Evolutionary conservation across 495 filamentous ascomycete species (phyloP).

Genomic region (Hyaloscypha bicolor): DNA sequence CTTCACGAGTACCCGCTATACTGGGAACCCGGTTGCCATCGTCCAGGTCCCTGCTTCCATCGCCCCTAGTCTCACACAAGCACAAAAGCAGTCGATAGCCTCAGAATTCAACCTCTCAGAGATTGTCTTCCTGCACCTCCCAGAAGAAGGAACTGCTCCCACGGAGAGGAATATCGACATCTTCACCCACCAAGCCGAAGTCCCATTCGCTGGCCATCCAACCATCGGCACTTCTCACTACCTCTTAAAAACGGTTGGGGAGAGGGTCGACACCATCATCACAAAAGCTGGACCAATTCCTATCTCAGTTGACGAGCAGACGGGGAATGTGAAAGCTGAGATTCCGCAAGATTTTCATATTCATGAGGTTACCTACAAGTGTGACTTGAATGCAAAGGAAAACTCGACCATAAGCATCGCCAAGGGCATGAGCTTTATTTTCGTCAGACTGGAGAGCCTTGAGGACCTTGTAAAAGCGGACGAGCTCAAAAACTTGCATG

Average conservation of each 20-base stretch:
- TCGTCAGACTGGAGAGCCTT: constrained; percentile 52
- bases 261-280: constrained; percentile 37
- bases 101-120: constrained; percentile 85
- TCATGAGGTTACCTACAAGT: constrained; percentile 45
- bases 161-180: constrained; percentile 62
- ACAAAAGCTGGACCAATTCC: constrained; percentile 67
- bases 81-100: constrained; percentile 66
- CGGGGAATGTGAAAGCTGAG: constrained; percentile 45
- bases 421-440: constrained; percentile 67
- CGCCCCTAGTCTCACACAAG: constrained; percentile 38
- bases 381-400: constrained; percentile 37
- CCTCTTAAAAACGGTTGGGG: constrained; percentile 37
- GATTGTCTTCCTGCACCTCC: constrained; percentile 73
- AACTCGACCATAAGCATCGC: constrained; percentile 64
- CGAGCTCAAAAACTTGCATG: constrained; percentile 34
- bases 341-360: constrained; percentile 70
- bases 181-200: constrained; percentile 62
- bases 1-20: constrained; percentile 58
- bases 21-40: constrained; percentile 71
- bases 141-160: constrained; percentile 17
- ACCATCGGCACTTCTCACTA: constrained; percentile 71
- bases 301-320: constrained; percentile 42
- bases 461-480: constrained; percentile 42
- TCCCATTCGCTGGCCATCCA: constrained; percentile 79
- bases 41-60: constrained; percentile 48